Percentiles rank a stretch among this genome's conserved stretches.
These are phyloP conservation scores for Solanum microdontum DNA, from an alignment of 257 asterid species.

Conservation along the genomic window DNA sequence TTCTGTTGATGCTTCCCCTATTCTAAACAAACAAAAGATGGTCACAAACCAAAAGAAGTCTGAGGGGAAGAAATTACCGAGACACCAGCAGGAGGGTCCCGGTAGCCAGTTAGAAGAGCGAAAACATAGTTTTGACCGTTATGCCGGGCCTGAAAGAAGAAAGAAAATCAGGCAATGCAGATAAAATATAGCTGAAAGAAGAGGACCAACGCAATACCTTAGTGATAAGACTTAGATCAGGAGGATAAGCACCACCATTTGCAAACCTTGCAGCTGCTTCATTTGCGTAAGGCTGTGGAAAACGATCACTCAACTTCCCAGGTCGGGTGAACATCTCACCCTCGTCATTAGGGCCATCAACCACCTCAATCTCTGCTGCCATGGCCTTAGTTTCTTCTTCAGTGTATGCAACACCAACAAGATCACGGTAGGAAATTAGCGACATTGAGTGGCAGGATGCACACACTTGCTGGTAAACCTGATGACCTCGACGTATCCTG, in stretches of 20 bases:
- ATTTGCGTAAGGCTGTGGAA: background rate
- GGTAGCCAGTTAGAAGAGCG: slow-evolving; percentile 67
- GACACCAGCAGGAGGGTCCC: slow-evolving; percentile 77
- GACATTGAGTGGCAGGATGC: background rate
- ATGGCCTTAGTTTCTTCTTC: background rate
- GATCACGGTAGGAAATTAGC: background rate
- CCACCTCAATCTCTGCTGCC: background rate
- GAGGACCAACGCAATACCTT: background rate
- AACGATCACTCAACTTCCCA: background rate
- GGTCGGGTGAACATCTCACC: background rate
- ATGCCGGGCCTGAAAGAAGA: slow-evolving; percentile 49
- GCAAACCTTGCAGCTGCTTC: background rate
- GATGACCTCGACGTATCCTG: slow-evolving; percentile 66
- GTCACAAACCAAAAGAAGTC: background rate
- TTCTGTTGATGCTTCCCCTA: background rate
- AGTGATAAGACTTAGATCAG: background rate
- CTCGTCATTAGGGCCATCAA: background rate
- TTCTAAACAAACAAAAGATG: background rate
- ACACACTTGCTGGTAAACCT: background rate
- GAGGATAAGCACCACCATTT: background rate
- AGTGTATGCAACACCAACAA: background rate
- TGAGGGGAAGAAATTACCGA: slow-evolving; percentile 17
- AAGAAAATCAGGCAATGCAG: slow-evolving; percentile 2
- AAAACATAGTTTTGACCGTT: slow-evolving; percentile 63
- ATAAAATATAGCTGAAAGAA: background rate